phyloP scores from a whole-genome alignment of 176 grass and related monocot genomes.

The Eremochloa ophiuroides region DNA sequence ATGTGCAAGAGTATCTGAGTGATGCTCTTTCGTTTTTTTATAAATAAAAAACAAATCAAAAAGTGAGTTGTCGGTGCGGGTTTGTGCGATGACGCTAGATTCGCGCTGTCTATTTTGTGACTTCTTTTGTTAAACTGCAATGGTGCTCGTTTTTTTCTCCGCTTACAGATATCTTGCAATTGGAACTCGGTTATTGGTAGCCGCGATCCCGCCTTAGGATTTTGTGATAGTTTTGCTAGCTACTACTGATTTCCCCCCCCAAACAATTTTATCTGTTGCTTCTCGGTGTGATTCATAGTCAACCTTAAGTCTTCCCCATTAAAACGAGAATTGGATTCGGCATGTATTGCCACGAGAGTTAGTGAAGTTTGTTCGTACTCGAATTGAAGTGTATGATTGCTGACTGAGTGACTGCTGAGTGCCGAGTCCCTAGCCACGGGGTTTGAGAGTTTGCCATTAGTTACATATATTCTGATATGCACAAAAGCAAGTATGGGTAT shows the following conservation, averaged over 20 bases:
- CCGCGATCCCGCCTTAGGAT: background rate
- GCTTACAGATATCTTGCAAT: background rate
- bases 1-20: background rate
- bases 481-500: background rate
- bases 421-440: background rate
- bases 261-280: background rate
- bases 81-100: constrained; percentile 19
- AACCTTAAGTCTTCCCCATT: background rate
- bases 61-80: constrained; percentile 27
- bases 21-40: background rate
- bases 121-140: background rate
- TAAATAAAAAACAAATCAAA: background rate
- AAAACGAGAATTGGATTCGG: background rate
- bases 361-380: background rate
- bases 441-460: background rate
- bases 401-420: no score
- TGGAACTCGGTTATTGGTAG: background rate
- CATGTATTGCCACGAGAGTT: background rate
- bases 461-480: background rate
- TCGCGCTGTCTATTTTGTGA: background rate
- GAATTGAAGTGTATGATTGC: background rate
- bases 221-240: background rate
- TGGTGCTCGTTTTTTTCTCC: background rate
- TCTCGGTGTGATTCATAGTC: background rate
- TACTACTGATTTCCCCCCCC: background rate